These are phyloP conservation scores for Solanum virginianum DNA, from an alignment of 257 asterid genomes.

Conservation along the genomic window DNA sequence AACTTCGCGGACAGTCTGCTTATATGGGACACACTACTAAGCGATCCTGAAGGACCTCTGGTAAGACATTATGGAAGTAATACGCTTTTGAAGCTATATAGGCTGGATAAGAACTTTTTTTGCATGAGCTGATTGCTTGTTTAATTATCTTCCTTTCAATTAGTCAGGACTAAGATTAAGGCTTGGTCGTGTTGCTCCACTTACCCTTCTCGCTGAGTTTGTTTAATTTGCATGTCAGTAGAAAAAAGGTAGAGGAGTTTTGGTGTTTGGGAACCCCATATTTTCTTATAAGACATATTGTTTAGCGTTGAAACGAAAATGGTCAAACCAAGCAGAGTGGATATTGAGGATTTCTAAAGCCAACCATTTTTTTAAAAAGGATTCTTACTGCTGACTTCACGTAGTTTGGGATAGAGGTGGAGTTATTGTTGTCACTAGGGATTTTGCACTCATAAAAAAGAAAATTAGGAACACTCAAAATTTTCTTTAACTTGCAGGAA, in stretches of 20 bases:
- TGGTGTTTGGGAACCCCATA: neutral
- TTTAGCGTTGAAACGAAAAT: neutral
- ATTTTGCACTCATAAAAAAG: neutral
- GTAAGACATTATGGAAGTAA: constrained; percentile 22
- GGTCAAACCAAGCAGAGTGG: neutral
- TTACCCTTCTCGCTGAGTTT: neutral
- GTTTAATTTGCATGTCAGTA: neutral
- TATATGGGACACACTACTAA: constrained; percentile 89
- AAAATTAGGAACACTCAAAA: neutral
- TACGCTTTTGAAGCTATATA: neutral
- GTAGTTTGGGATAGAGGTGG: neutral
- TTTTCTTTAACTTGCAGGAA: constrained; percentile 40
- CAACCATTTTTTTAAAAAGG: neutral
- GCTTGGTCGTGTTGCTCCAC: neutral
- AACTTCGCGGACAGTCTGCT: constrained; percentile 63
- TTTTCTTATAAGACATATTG: neutral
- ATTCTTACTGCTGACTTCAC: neutral
- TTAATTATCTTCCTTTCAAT: neutral
- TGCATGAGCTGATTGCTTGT: neutral
- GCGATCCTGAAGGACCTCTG: constrained; percentile 98
- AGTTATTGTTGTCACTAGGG: neutral
- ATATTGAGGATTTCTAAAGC: neutral
- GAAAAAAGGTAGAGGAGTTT: neutral
- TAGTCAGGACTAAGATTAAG: neutral
- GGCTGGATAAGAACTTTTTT: neutral